Base-by-base conservation (phyloP, 164 flowering plant genomes). In the Dillenia turbinata region DNA sequence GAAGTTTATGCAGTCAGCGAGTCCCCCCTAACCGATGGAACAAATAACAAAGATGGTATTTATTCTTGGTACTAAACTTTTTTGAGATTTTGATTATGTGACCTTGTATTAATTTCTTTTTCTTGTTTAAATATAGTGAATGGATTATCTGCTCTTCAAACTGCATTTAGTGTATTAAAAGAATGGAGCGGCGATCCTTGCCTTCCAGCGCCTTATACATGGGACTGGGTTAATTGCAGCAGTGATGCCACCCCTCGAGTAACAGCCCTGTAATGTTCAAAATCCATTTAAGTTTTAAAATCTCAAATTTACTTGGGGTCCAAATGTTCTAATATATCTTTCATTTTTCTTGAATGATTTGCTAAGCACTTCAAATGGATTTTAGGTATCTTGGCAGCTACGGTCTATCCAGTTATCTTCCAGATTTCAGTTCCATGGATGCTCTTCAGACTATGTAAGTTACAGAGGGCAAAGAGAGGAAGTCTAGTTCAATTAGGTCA, bases 141-240 rank as follows among this genome's bases (percentile, higher is more conserved):
- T 14, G 76, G 66, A 8, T 55, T 80, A 47, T 44, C 47, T 43
- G 15, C 63, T 8, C 58, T 79, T 46, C 83, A 74, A 66, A n/a
- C 9, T 0, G 46, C 43, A 7, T 80, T 69, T 44, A 3, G 1
- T 10, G 40, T 24, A 10, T 57, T 80, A 22, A 63, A 49, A 22
- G 52, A 46, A 9, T 80, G 77, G 81, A 63, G 48, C 8, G 77
- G 84, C 1, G 84, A 80, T 61, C 82, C 82, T 8, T 78, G 82
- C 43, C 82, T 81, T 56, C 82, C 82, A 1, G 53, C 66, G 0
- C 67, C 71, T 9, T 68, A 26, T 49, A 49, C 62, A 15, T 79
- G 82, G 83, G 82, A 78, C 8, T 78, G 85, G 85, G 47, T 81
- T n/a, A 33, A 61, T 8, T 78, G 85, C 19, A 71, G 53, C 47